A percentile compares a stretch with the other conserved stretches of the same genome.
Evolutionary conservation across 1,139 yeast species (phyloP).

Genomic region (Geotrichum siamense): DNA sequence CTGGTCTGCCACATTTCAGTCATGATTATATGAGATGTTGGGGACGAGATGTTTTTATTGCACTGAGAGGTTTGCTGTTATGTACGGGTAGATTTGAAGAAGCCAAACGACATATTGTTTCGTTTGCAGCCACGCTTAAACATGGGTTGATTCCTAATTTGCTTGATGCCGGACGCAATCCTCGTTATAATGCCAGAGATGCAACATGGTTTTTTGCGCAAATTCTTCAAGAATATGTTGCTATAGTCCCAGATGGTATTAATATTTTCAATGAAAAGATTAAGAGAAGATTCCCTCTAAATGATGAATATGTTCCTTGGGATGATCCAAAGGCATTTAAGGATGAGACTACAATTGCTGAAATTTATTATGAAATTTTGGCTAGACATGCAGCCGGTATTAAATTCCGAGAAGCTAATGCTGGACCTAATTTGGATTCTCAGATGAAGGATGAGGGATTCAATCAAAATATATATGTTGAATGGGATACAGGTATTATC

Average conservation of each 20-base stretch:
- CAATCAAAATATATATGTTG: constrained; percentile 70
- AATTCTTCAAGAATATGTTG: constrained; percentile 74
- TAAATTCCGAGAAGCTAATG: constrained; percentile 88
- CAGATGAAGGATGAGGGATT: constrained; percentile 94
- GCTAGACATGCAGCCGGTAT: constrained; percentile 84
- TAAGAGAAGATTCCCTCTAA: constrained; percentile 78
- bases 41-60: constrained; percentile 94
- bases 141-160: constrained; percentile 94
- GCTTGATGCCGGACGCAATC: constrained; percentile 86
- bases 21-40: constrained; percentile 91
- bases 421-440: constrained; percentile 79
- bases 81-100: constrained; percentile 73
- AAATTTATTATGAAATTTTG: constrained; percentile 73
- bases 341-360: constrained; percentile 61
- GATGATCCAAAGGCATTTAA: constrained; percentile 73
- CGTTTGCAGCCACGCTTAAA: constrained; percentile 84
- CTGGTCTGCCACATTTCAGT: constrained; percentile 93
- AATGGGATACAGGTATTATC: constrained; percentile 82
- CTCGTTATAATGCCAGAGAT: constrained; percentile 92
- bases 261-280: constrained; percentile 64
- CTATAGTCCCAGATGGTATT: constrained; percentile 60
- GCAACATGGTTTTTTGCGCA: constrained; percentile 95
- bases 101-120: constrained; percentile 74
- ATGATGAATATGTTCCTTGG: constrained; percentile 66
- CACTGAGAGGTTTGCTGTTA: constrained; percentile 72